These are phyloP conservation scores for Cyclostephanos invisitatus DNA, from an alignment of 108 stramenopile genomes.

Conservation along the genomic window DNA sequence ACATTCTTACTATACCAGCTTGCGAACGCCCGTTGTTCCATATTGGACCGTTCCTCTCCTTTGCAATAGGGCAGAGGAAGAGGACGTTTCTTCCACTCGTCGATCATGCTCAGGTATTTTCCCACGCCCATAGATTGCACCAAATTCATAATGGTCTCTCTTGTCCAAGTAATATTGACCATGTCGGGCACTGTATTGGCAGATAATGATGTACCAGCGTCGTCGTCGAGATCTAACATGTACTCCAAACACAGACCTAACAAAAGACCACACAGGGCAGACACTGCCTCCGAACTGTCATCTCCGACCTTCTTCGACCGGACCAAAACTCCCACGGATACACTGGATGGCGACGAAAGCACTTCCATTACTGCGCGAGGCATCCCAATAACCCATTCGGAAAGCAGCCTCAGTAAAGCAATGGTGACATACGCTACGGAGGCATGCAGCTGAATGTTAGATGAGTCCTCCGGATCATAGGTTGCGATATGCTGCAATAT, in stretches of 20 bases:
- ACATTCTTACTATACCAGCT: slow-evolving; percentile 60
- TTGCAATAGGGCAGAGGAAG: slow-evolving; percentile 42
- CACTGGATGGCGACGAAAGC: slow-evolving; percentile 53
- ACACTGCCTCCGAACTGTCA: slow-evolving; percentile 12
- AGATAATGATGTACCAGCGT: slow-evolving; percentile 5
- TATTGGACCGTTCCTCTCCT: slow-evolving; percentile 20
- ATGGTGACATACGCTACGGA: slow-evolving; percentile 33
- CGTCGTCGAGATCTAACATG: slow-evolving; percentile 41
- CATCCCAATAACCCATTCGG: slow-evolving; percentile 62
- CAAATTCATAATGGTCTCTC: slow-evolving; percentile 43
- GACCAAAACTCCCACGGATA: slow-evolving; percentile 38
- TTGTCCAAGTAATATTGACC: slow-evolving; percentile 45
- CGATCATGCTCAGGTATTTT: slow-evolving; percentile 43
- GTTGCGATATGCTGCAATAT: slow-evolving; percentile 38
- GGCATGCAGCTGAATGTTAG: slow-evolving; percentile 15
- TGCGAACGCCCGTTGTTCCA: slow-evolving; percentile 54
- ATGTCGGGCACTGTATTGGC: slow-evolving; percentile 10
- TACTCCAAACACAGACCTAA: slow-evolving; percentile 73
- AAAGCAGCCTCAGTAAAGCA: slow-evolving; percentile 53
- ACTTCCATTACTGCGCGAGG: slow-evolving; percentile 62
- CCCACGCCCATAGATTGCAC: slow-evolving; percentile 49
- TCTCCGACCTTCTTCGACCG: slow-evolving; percentile 19
- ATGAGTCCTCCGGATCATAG: slow-evolving; percentile 22
- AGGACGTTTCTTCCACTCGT: slow-evolving; percentile 37
- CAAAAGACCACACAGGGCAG: slow-evolving; percentile 58